phyloP scores from a whole-genome alignment of 768 basidiomycete genomes.

The Paxillus rubicundulus region DNA sequence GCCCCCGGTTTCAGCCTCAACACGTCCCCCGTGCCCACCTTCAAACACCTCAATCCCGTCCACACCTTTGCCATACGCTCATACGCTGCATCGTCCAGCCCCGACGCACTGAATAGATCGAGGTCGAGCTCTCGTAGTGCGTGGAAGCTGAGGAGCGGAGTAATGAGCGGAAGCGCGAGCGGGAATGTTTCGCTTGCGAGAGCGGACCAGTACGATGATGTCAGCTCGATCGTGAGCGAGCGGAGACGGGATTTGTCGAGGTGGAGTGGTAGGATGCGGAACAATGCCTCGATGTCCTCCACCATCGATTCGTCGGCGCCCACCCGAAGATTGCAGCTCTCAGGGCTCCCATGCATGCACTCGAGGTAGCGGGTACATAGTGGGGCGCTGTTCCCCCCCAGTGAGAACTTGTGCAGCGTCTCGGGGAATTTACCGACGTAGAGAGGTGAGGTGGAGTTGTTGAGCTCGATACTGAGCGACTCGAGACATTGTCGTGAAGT shows the following conservation, averaged over 20 bases:
- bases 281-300: constrained; percentile 13
- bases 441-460: constrained; percentile 18
- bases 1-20: constrained; percentile 16
- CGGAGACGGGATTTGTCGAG: constrained; percentile 11
- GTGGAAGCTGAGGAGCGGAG: constrained; percentile 14
- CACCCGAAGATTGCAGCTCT: constrained; percentile 17
- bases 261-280: constrained; percentile 9
- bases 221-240: constrained; percentile 20
- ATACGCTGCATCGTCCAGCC: constrained; percentile 20
- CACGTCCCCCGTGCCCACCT: constrained; percentile 19
- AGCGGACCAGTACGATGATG: constrained; percentile 28
- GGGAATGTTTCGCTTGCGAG: constrained; percentile 22
- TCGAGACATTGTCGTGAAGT: constrained; percentile 10
- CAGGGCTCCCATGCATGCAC: constrained; percentile 16
- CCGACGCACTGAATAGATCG: constrained; percentile 16
- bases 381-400: constrained; percentile 22
- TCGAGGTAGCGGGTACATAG: constrained; percentile 22
- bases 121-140: constrained; percentile 19
- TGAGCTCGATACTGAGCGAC: constrained; percentile 26
- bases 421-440: constrained; percentile 21
- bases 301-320: constrained; percentile 26
- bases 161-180: constrained; percentile 14
- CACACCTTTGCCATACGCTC: constrained; percentile 11
- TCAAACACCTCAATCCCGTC: constrained; percentile 13
- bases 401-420: constrained; percentile 18